These are phyloP conservation scores for Nicotiana tomentosiformis DNA, from an alignment of 257 asterid species.

Conservation along the genomic window DNA sequence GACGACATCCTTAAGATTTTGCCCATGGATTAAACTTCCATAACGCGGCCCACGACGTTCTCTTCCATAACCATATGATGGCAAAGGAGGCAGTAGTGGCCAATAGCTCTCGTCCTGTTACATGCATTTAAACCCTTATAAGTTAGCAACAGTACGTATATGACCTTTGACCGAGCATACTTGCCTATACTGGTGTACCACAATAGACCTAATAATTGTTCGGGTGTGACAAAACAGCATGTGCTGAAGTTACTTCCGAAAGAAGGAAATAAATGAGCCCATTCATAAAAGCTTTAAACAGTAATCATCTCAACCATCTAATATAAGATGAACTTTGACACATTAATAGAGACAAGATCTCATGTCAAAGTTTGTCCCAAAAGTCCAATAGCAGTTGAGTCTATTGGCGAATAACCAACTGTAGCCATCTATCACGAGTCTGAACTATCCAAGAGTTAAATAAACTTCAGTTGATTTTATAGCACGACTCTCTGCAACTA, in stretches of 20 bases:
- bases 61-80: constrained; percentile 91
- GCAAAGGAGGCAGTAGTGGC: constrained; percentile 95
- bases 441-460: too few species aligned
- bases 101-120: constrained; percentile 70
- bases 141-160: background rate
- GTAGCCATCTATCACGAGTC: too few species aligned
- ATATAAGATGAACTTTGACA: background rate
- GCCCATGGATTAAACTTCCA: constrained; percentile 95
- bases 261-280: background rate
- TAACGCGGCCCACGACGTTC: constrained; percentile 80
- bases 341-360: background rate
- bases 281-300: background rate
- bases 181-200: background rate
- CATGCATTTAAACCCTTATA: constrained; percentile 15
- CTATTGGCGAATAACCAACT: background rate
- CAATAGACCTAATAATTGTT: background rate
- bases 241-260: background rate
- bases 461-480: too few species aligned
- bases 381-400: background rate
- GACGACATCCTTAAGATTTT: constrained; percentile 73
- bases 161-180: background rate
- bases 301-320: background rate
- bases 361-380: background rate
- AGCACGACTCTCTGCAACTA: too few species aligned
- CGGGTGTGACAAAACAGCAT: background rate